Percentiles rank a stretch among this genome's conserved stretches.
phyloP scores from a whole-genome alignment of 148 eudicot species.

The Chenopodium suecicum region DNA sequence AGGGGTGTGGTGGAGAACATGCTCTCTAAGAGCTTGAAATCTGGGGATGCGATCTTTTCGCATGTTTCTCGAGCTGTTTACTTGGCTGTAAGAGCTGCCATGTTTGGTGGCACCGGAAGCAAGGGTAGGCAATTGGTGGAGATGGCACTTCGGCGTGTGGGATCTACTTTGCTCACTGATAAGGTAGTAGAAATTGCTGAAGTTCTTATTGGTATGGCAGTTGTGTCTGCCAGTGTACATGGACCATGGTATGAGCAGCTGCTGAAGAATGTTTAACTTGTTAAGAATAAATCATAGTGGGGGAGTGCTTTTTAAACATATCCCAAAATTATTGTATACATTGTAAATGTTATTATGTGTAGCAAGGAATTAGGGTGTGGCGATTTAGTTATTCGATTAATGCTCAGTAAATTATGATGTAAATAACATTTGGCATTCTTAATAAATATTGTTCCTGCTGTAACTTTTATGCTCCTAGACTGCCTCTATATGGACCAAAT shows the following conservation, averaged over 20 bases:
- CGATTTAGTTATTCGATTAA: background rate
- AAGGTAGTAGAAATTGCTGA: slow-evolving; percentile 41
- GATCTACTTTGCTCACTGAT: slow-evolving; percentile 39
- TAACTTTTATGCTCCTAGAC: background rate
- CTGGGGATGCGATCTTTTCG: slow-evolving; percentile 47
- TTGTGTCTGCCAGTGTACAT: slow-evolving; percentile 43
- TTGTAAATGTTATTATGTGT: slow-evolving; percentile 17
- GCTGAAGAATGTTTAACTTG: slow-evolving; percentile 31
- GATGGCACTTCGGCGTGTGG: slow-evolving; percentile 44
- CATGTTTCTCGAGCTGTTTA: slow-evolving; percentile 45
- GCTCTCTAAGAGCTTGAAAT: slow-evolving; percentile 52
- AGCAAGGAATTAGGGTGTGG: background rate
- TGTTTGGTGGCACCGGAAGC: slow-evolving; percentile 49
- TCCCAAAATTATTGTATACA: slow-evolving; percentile 5
- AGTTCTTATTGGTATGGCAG: slow-evolving; percentile 45
- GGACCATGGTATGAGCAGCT: slow-evolving; percentile 51
- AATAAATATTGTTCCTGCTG: slow-evolving; percentile 1
- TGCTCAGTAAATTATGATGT: background rate
- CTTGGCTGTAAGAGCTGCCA: slow-evolving; percentile 39
- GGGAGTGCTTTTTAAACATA: slow-evolving; percentile 9
- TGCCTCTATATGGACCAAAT: no score
- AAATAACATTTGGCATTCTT: background rate
- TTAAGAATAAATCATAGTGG: background rate
- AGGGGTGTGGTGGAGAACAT: slow-evolving; percentile 46
- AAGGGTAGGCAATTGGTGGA: slow-evolving; percentile 45